Evolutionary conservation across 345 rosid genomes (phyloP), one percentile per base, ranked within the genome.

Genomic region (Euphorbia tirucalli): DNA sequence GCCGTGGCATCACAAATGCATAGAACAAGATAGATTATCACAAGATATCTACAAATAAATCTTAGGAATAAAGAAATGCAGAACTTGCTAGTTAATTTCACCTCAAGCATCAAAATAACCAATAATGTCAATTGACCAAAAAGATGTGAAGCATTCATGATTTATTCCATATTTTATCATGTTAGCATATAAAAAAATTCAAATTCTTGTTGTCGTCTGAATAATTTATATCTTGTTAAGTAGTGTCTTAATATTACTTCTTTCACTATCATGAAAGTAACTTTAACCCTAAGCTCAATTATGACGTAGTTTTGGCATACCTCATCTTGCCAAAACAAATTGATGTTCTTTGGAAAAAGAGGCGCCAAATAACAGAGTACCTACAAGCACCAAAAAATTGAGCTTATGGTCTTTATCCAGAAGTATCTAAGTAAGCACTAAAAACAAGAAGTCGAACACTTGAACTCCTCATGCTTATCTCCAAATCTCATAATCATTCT

Each of bases 251-350:
- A 48, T 1, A 43, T 16, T 59, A 61, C 52, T 41, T 37, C 64
- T 70, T 78, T 32, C 19, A 31, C 39, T 59, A 55, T 37, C 68
- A 79, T 22, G 28, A 46, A 65, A 31, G 32, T 54, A 75, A 60
- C 56, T 60, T 68, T 24, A 50, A 49, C 50, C 60, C 21, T 57
- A 19, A 63, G 60, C 46, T 62, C 67, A 50, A 60, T 64, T 22
- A 63, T 41, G 61, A 73, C 74, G 57, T 75, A 75, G 82, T 56
- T 71, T 67, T 74, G 69, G 43, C 69, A 69, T 87, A 94, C 98
- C 98, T 94, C 98, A 80, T 94, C 98, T 80, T 94, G 97, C 98
- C 98, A 94, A 83, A 90, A 90, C 87, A 94, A 78, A 83, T 80
- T 79, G 76, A 85, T 87, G 76, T 91, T 92, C 85, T 78, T 94